phyloP scores from a whole-genome alignment of 768 basidiomycete genomes.

The Boletus subcaerulescens region DNA sequence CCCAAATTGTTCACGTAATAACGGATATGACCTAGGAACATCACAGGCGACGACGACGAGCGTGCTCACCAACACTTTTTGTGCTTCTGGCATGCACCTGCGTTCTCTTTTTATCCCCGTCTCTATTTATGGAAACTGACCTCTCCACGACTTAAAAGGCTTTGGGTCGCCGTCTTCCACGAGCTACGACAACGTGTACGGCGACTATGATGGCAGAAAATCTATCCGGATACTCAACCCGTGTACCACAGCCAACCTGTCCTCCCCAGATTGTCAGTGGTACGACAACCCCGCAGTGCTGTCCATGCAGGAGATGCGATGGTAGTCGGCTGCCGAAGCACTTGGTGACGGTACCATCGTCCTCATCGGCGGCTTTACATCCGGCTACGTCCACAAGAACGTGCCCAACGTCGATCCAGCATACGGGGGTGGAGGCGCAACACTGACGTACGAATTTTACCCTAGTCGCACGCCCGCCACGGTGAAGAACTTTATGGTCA shows the following conservation, averaged over 20 bases:
- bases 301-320: constrained; percentile 61
- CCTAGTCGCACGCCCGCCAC: constrained; percentile 53
- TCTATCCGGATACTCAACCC: constrained; percentile 79
- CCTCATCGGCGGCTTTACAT: constrained; percentile 75
- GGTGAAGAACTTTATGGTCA: constrained; percentile 60
- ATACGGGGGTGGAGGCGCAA: constrained; percentile 59
- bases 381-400: constrained; percentile 73
- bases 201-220: constrained; percentile 77
- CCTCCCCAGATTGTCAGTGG: constrained; percentile 56
- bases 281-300: constrained; percentile 63
- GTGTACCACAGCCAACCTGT: constrained; percentile 49
- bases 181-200: constrained; percentile 58
- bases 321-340: constrained; percentile 73
- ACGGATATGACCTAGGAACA: constrained; percentile 15
- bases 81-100: constrained; percentile 75
- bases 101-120: neutral
- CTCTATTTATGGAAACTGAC: constrained; percentile 29
- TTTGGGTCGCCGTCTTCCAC: constrained; percentile 30
- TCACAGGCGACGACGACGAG: constrained; percentile 20
- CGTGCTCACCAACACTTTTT: constrained; percentile 69
- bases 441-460: constrained; percentile 80
- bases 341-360: constrained; percentile 72
- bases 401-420: constrained; percentile 62
- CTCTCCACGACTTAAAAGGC: constrained; percentile 14
- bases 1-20: accelerated